Evolutionary conservation across 1,139 yeast genomes (phyloP), one percentile per base, ranked within the genome.

Genomic region (Kluyveromyces sp.): DNA sequence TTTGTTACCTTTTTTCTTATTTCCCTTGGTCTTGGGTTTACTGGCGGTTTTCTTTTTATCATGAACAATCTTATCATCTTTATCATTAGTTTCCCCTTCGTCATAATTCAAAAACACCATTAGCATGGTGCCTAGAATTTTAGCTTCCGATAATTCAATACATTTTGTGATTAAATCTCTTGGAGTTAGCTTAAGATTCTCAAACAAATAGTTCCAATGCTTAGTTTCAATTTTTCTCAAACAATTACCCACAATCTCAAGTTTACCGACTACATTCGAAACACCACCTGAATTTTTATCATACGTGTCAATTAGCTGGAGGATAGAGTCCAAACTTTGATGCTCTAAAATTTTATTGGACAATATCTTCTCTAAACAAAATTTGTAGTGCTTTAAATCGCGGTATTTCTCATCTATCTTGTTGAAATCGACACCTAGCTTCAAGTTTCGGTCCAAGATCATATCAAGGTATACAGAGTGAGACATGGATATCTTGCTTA

Each of bases 201-300:
- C 59, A 55, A 83, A 80, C 34, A 82, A 67, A 25, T 64, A 64
- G 15, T 69, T 64, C 90, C 90, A 83, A 52, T 77, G 76, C 45
- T 75, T 73, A 26, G 75, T 71, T 56, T 83, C 92, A 21, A 81
- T 81, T 56, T 83, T 83, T 50, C 88, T 72, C 31, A 85, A 67
- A 59, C 82, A 77, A 27, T 78, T 77, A 25, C 80, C 75, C 8
- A 78, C 65, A 15, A 78, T 74, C 39, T 72, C 77, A 2, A 78
- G 67, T 57, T 62, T 48, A 51, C 71, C 64, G 46, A 60, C 60
- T 26, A 59, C 48, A 46, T 45, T 39, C 7, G 37, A 34, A 5
- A 30, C 26, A 4, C 45, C 34, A 57, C 27, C 4, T 37, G 41
- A 6, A 45, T n/a, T 2, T 47, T 29, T 33, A 30, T 58, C 64